Conservation (phyloP, 139 green algal species). For the Zygnema circumcarinatum region DNA sequence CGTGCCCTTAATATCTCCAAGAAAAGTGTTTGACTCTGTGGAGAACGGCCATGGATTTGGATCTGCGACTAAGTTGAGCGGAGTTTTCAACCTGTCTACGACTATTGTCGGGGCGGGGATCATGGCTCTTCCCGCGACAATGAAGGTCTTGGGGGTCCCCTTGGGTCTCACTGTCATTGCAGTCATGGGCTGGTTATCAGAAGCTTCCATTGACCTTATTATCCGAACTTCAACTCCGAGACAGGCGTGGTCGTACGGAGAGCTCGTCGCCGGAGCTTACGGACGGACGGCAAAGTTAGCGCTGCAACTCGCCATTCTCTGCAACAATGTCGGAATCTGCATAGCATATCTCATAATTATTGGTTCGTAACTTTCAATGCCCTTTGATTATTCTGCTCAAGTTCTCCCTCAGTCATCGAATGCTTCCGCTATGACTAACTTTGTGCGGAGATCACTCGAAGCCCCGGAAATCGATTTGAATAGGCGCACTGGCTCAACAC, state of each 20-base stretch:
- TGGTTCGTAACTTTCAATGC: slow-evolving; percentile 28
- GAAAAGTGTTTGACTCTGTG: background rate
- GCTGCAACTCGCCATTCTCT: slow-evolving; percentile 31
- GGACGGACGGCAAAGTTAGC: background rate
- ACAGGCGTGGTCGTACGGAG: slow-evolving; percentile 48
- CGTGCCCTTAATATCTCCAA: background rate
- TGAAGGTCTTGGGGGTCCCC: slow-evolving; percentile 40
- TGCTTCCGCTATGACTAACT: too few species aligned
- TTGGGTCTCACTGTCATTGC: slow-evolving; percentile 34
- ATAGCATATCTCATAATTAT: slow-evolving; percentile 56
- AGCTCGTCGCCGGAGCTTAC: slow-evolving; percentile 21
- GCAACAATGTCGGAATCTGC: slow-evolving; percentile 50
- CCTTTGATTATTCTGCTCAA: too few species aligned
- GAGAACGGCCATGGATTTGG: slow-evolving; percentile 10
- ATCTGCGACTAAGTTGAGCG: background rate
- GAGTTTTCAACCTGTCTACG: slow-evolving; percentile 45
- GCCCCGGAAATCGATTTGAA: too few species aligned
- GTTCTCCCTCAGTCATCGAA: too few species aligned
- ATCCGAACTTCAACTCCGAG: slow-evolving; percentile 11
- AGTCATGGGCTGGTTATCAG: slow-evolving; percentile 30
- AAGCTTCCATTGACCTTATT: slow-evolving; percentile 38
- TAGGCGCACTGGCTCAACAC: too few species aligned
- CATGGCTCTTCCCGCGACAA: slow-evolving; percentile 51
- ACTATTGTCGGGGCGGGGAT: slow-evolving; percentile 54
- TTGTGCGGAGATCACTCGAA: too few species aligned